Percentiles rank a stretch among this genome's conserved stretches.
Evolutionary conservation across 768 basidiomycete genomes (phyloP).

Genomic region (Leucosporidium scottii): DNA sequence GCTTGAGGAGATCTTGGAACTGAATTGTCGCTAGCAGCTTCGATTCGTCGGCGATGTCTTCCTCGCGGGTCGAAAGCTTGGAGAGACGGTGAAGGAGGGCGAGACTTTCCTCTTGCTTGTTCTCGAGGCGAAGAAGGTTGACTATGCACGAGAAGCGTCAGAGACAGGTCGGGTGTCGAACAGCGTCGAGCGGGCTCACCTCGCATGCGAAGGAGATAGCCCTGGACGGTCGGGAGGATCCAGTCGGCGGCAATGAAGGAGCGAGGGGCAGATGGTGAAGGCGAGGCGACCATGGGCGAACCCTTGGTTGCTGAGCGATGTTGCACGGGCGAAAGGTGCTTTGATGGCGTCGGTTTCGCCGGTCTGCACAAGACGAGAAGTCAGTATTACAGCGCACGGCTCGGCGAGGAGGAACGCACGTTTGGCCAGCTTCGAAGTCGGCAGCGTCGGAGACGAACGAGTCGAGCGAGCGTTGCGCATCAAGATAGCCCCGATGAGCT

Average conservation of each 20-base stretch:
- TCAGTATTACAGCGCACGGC: too few species aligned
- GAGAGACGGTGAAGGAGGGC: slow-evolving; percentile 50
- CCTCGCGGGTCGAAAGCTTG: slow-evolving; percentile 52
- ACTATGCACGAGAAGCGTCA: slow-evolving; percentile 1
- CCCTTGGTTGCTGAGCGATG: too few species aligned
- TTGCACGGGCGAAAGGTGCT: too few species aligned
- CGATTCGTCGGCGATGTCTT: slow-evolving; percentile 65
- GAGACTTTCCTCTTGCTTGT: slow-evolving; percentile 40
- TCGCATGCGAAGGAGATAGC: slow-evolving; percentile 22
- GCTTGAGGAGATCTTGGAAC: slow-evolving; percentile 65
- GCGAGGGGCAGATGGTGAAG: background rate
- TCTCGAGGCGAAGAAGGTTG: slow-evolving; percentile 41
- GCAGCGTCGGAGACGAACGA: slow-evolving; percentile 3
- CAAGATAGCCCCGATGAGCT: slow-evolving; percentile 7
- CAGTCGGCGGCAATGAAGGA: background rate
- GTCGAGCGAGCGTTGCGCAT: slow-evolving; percentile 27
- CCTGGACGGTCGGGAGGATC: slow-evolving; percentile 13
- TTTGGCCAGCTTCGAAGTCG: slow-evolving; percentile 4
- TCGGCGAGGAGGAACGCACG: background rate
- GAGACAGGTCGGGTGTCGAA: too few species aligned
- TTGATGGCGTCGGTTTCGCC: background rate
- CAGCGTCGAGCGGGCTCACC: too few species aligned
- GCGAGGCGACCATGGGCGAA: background rate
- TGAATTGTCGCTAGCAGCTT: slow-evolving; percentile 69
- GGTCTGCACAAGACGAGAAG: background rate